Conservation (phyloP, 208 protist species). For the Naegleria gruberi region DNA sequence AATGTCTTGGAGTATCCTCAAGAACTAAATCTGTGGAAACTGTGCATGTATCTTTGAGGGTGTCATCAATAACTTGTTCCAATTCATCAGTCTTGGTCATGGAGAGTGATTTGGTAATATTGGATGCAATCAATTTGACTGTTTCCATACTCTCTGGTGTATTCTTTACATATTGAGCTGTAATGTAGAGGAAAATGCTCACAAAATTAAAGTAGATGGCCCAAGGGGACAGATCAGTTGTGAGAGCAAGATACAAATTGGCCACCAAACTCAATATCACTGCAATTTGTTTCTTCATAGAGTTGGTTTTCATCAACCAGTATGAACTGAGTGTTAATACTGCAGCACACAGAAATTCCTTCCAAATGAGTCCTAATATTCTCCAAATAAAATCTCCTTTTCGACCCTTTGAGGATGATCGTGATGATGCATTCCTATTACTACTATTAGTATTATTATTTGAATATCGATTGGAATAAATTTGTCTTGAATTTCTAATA, state of each 20-base stretch:
- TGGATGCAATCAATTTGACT: not conserved
- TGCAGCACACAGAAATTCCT: not conserved
- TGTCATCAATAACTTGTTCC: not conserved
- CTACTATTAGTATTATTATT: no score
- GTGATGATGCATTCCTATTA: not conserved
- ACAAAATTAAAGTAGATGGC: not conserved
- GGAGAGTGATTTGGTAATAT: not conserved
- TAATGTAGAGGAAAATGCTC: not conserved
- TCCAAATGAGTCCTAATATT: not conserved
- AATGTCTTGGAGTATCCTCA: not conserved
- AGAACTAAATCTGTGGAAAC: not conserved
- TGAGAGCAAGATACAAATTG: not conserved
- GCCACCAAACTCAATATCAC: not conserved
- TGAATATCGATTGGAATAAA: no score
- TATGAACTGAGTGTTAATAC: not conserved
- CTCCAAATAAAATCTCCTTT: not conserved
- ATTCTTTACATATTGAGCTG: not conserved
- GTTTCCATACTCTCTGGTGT: not conserved
- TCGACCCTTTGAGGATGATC: not conserved
- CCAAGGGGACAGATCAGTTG: not conserved
- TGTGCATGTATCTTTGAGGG: not conserved
- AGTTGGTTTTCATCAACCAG: not conserved
- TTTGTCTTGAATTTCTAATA: not conserved
- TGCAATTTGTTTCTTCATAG: not conserved
- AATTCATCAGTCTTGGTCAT: not conserved